phyloP scores from a whole-genome alignment of 192 early-diverging fungal genomes.

The Piromyces sp. region DNA sequence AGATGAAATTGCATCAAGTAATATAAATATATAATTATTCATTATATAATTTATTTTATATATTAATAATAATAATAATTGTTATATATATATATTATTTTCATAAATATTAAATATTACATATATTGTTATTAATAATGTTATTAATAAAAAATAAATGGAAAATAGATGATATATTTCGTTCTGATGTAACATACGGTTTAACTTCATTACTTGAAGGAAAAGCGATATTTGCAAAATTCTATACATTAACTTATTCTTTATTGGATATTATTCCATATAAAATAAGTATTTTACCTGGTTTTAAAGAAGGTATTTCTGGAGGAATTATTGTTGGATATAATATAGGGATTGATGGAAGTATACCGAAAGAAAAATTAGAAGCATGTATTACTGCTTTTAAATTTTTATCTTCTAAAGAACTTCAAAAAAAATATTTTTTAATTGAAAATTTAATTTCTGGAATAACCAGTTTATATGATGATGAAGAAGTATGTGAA shows the following conservation, averaged over 20 bases:
- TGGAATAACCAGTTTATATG: neutral
- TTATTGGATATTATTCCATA: neutral
- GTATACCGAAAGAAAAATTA: neutral
- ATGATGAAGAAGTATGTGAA: neutral
- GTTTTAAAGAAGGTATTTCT: neutral
- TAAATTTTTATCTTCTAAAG: neutral
- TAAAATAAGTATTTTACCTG: neutral
- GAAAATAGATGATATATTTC: neutral
- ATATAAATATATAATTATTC: too few relatives aligned
- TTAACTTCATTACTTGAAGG: neutral
- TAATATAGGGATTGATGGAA: neutral
- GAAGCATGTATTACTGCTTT: neutral
- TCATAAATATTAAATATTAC: too few relatives aligned
- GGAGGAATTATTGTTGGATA: neutral
- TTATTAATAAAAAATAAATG: too few relatives aligned
- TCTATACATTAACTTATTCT: neutral
- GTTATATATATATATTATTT: too few relatives aligned
- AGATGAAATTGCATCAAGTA: too few relatives aligned
- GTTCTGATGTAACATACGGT: too few relatives aligned
- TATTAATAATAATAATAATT: too few relatives aligned
- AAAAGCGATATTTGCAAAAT: neutral
- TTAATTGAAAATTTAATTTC: neutral
- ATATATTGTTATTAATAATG: too few relatives aligned
- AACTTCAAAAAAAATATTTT: neutral
- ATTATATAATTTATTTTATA: too few relatives aligned